Conservation (phyloP, 2,329 filamentous ascomycete genomes). For the Calonectria pseudoturangicola region DNA sequence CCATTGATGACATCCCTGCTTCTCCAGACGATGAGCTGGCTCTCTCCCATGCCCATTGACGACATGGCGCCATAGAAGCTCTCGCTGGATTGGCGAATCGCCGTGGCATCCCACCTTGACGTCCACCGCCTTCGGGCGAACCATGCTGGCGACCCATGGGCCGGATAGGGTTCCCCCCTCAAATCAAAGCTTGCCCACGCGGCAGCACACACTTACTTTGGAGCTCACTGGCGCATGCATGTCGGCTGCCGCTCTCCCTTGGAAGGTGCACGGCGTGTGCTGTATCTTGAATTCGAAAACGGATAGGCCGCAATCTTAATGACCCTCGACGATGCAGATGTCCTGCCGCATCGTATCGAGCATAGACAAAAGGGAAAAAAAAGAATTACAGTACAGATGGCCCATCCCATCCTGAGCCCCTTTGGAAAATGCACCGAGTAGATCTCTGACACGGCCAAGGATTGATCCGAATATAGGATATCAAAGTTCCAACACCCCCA, state of each 20-base stretch:
- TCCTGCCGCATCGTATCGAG: slow-evolving; percentile 50
- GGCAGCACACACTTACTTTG: slow-evolving; percentile 39
- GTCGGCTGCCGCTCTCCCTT: slow-evolving; percentile 37
- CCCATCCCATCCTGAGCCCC: slow-evolving; percentile 33
- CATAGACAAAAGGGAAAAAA: slow-evolving; percentile 27
- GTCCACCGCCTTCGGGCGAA: slow-evolving; percentile 47
- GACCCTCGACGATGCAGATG: slow-evolving; percentile 49
- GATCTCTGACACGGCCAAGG: slow-evolving; percentile 35
- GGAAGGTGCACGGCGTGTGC: slow-evolving; percentile 39
- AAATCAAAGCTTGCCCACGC: slow-evolving; percentile 33
- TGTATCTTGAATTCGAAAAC: slow-evolving; percentile 50
- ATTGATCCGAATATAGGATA: slow-evolving; percentile 43
- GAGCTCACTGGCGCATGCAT: slow-evolving; percentile 48
- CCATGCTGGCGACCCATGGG: slow-evolving; percentile 42
- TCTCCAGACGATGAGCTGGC: slow-evolving; percentile 48
- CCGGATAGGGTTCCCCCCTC: slow-evolving; percentile 33
- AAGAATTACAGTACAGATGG: slow-evolving; percentile 30
- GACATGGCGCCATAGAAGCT: slow-evolving; percentile 46
- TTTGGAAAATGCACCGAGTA: slow-evolving; percentile 35
- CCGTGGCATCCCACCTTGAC: slow-evolving; percentile 34
- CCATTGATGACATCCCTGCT: slow-evolving; percentile 44
- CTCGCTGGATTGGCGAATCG: slow-evolving; percentile 42
- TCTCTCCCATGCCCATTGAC: slow-evolving; percentile 48
- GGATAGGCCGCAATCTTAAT: slow-evolving; percentile 42
- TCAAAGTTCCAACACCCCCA: slow-evolving; percentile 30